Base-by-base conservation (phyloP, 164 flowering plant genomes). In the Vitis amurensis region DNA sequence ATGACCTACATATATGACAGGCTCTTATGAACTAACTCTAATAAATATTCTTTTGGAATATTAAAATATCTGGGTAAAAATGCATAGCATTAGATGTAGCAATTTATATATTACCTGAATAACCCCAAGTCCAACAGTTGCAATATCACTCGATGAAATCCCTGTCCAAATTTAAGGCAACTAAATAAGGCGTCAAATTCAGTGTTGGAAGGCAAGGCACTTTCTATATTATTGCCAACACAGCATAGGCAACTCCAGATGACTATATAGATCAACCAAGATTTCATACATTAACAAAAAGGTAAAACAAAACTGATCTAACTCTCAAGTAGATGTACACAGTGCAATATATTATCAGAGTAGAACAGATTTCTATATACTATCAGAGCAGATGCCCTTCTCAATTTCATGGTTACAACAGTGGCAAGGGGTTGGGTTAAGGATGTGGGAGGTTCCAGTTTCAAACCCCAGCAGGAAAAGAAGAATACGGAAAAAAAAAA, bases 71-170 rank as follows among this genome's bases (percentile, higher is more conserved):
- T 64, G 27, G 2, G 64, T n/a, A 19, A n/a, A 53, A 2, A 30
- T 56, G 50, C 15, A 50, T 23, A 64, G 30, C 7, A 51, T 29
- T 15, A 12, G 16, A 52, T 15, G 44, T 14, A 23, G 0, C 4
- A 13, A 14, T 50, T 14, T 0, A 50, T 14, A 13, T 51, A 13
- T 55, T 73, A 83, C 86, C 83, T 83, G 86, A 69, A 80, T 72
- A 12, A 59, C 72, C 17, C 87, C 84, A 10, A 83, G 66, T 48
- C 78, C 83, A 61, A 72, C 48, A 37, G 86, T 83, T n/a, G 84
- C 86, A 50, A 57, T 59, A 52, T 79, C 73, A 64, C 79, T 76
- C 10, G 87, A 79, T 23, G 77, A 51, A 69, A 81, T 50, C 61
- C 87, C 87, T 83, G 75, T 7, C 8, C 56, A 68, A 65, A 44